Evolutionary conservation across 352 stramenopile genomes (phyloP).

Genomic region (Blastocystis sp.): DNA sequence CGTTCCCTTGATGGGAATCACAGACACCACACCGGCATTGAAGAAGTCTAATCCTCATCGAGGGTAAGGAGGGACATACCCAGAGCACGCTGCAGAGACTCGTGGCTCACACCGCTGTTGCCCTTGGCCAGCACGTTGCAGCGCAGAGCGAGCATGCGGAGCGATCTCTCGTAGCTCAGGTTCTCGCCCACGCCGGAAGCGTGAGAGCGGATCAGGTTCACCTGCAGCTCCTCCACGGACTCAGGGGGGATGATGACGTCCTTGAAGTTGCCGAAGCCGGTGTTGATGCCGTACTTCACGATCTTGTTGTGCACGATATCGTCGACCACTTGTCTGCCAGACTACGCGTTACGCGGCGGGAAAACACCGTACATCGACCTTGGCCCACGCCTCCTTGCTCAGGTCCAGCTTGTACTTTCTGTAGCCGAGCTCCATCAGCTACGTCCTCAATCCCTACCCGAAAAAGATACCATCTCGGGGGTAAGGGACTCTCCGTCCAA

Average conservation of each 20-base stretch:
- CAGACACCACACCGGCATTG: slow-evolving; percentile 81
- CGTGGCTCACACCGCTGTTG: slow-evolving; percentile 79
- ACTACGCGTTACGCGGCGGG: background rate
- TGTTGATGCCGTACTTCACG: slow-evolving; percentile 86
- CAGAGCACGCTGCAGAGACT: slow-evolving; percentile 76
- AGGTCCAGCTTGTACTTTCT: slow-evolving; percentile 76
- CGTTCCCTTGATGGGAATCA: slow-evolving; percentile 80
- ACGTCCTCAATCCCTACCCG: background rate
- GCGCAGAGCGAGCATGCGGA: slow-evolving; percentile 81
- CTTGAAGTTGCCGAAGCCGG: slow-evolving; percentile 84
- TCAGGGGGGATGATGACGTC: slow-evolving; percentile 82
- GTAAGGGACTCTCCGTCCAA: slow-evolving; percentile 67
- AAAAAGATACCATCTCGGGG: slow-evolving; percentile 36
- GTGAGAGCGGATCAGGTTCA: slow-evolving; percentile 75
- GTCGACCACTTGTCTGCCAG: slow-evolving; percentile 79
- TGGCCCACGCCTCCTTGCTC: slow-evolving; percentile 77
- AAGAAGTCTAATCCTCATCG: slow-evolving; percentile 77
- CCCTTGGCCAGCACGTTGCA: slow-evolving; percentile 84
- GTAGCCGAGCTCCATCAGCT: slow-evolving; percentile 78
- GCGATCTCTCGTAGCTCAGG: slow-evolving; percentile 77
- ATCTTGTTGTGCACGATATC: slow-evolving; percentile 80
- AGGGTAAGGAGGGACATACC: background rate
- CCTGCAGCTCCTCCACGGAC: slow-evolving; percentile 81
- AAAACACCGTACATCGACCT: slow-evolving; percentile 73
- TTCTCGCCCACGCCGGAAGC: slow-evolving; percentile 77